phyloP scores from a whole-genome alignment of 208 protist genomes.

The Blechomonas ayalai region DNA sequence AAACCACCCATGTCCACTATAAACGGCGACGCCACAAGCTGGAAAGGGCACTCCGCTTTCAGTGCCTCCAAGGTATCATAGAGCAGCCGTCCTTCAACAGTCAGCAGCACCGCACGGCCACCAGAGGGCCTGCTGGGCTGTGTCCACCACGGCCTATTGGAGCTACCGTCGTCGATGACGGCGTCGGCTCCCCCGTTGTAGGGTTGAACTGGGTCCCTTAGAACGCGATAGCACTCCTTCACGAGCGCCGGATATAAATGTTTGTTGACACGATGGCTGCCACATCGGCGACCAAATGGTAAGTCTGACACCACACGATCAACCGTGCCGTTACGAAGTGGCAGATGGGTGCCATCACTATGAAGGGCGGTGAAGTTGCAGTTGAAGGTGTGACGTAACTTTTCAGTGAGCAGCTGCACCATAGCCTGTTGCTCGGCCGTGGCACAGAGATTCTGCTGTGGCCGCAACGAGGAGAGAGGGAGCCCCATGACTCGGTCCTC shows the following conservation, averaged over 20 bases:
- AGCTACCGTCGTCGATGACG: background rate
- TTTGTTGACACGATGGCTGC: conserved; percentile 33
- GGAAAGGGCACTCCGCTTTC: conserved; percentile 14
- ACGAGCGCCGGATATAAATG: conserved; percentile 40
- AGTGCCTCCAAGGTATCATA: conserved; percentile 16
- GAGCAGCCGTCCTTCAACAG: conserved; percentile 36
- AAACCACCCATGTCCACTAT: conserved; percentile 38
- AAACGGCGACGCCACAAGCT: conserved; percentile 22
- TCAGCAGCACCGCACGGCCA: conserved; percentile 48
- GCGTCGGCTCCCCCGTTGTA: background rate
- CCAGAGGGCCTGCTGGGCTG: background rate
- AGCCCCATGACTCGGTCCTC: too few species aligned
- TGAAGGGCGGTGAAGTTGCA: conserved; percentile 7
- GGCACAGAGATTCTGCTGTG: too few species aligned
- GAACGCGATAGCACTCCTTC: conserved; percentile 33
- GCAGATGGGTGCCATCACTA: conserved; percentile 27
- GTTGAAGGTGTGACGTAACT: too few species aligned
- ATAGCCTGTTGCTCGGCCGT: too few species aligned
- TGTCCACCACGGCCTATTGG: background rate
- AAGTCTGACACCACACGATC: conserved; percentile 59
- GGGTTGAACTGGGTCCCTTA: conserved; percentile 3
- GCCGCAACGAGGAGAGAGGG: too few species aligned
- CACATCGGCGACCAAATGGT: conserved; percentile 59
- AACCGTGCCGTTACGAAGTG: conserved; percentile 20
- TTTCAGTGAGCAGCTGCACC: too few species aligned